Evolutionary conservation across 176 grass and related monocot genomes (phyloP).

Genomic region (Coix lacrymajobi): DNA sequence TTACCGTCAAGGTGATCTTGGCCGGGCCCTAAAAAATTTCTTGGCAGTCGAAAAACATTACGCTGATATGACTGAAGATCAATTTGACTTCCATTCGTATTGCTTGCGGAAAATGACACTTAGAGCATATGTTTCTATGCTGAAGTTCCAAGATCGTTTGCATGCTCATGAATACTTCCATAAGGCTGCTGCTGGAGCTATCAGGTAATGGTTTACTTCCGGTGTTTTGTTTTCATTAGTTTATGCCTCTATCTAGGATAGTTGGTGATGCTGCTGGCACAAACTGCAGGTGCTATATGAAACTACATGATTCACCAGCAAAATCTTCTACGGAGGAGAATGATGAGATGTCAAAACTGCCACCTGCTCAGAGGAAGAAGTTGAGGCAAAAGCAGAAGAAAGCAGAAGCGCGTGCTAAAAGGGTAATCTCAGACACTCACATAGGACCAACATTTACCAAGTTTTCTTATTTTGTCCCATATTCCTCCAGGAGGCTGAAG

Average conservation of each 20-base stretch:
- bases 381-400: constrained; percentile 99
- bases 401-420: constrained; percentile 95
- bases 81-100: constrained; percentile 99
- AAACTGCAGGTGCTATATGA: constrained; percentile 86
- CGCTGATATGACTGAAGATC: constrained; percentile 94
- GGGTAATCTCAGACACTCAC: constrained; percentile 49
- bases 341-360: constrained; percentile 88
- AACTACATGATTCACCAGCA: constrained; percentile 85
- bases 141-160: constrained; percentile 93
- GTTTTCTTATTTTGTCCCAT: constrained; percentile 18
- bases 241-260: constrained; percentile 4
- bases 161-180: constrained; percentile 98
- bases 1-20: constrained; percentile 91
- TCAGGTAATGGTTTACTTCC: constrained; percentile 51
- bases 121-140: constrained; percentile 89
- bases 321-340: constrained; percentile 69
- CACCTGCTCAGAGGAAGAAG: constrained; percentile 94
- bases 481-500: constrained; percentile 86
- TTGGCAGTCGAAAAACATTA: constrained; percentile 96
- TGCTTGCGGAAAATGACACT: constrained; percentile 99
- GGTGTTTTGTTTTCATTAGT: constrained; percentile 16
- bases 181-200: constrained; percentile 93
- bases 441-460: constrained; percentile 5
- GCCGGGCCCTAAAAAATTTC: constrained; percentile 90
- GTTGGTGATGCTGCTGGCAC: constrained; percentile 21